Conservation (phyloP, 208 protist species). For the Acanthamoeba lenticulata region DNA sequence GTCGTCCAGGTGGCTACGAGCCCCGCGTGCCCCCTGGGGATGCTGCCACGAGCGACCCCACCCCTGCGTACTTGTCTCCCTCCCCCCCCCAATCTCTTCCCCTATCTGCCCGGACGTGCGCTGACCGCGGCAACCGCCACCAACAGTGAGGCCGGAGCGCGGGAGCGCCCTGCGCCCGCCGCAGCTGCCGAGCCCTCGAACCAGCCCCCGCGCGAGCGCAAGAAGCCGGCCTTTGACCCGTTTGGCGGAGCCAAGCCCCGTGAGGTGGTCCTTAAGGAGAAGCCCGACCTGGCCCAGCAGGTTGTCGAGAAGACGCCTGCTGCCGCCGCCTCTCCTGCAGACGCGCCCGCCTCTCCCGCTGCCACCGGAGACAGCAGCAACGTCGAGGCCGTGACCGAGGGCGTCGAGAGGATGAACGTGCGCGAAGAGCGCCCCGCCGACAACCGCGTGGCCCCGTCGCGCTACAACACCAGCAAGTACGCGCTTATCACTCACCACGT, state of each 20-base stretch:
- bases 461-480: constrained; percentile 7
- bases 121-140: background rate
- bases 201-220: background rate
- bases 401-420: background rate
- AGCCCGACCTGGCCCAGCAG: background rate
- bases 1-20: background rate
- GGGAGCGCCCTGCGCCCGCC: background rate
- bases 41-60: background rate
- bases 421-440: background rate
- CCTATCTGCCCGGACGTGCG: background rate
- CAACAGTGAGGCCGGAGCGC: background rate
- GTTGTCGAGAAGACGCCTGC: background rate
- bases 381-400: background rate
- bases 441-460: background rate
- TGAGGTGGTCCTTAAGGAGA: constrained; percentile 3
- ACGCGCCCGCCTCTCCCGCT: background rate
- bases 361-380: background rate
- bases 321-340: background rate
- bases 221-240: constrained; percentile 4
- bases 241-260: constrained; percentile 40
- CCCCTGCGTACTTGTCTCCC: background rate
- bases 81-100: background rate
- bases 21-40: background rate
- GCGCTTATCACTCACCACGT: background rate
- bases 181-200: background rate